Conservation (phyloP, 2,329 filamentous ascomycete species). For the Aspergillus fischeri region DNA sequence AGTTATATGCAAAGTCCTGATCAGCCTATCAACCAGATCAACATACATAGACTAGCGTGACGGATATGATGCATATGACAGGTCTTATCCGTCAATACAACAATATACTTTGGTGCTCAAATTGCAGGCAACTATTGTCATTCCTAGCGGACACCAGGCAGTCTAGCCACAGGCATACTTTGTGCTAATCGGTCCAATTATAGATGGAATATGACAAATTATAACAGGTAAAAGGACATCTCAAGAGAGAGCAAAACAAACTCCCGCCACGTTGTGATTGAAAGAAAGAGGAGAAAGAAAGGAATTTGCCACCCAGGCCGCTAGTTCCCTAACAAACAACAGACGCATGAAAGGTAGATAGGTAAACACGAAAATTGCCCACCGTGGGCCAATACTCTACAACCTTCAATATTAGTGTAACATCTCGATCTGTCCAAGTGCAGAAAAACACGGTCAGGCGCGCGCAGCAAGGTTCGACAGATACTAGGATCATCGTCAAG, state of each 20-base stretch:
- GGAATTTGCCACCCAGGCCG: not conserved
- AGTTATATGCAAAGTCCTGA: too few relatives aligned
- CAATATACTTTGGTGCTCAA: not conserved
- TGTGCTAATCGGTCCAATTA: not conserved
- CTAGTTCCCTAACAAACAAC: not conserved
- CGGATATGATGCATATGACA: not conserved
- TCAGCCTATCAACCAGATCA: too few relatives aligned
- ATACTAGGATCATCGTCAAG: not conserved
- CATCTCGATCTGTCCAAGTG: not conserved
- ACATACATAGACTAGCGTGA: not conserved
- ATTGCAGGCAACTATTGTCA: not conserved
- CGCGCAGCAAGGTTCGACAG: not conserved
- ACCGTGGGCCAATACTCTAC: not conserved
- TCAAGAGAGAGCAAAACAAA: not conserved
- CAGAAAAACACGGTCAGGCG: not conserved
- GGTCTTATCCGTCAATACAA: not conserved
- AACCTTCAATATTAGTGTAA: slow-evolving; percentile 11
- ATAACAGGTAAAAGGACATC: not conserved
- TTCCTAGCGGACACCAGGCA: not conserved
- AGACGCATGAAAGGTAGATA: slow-evolving; percentile 4
- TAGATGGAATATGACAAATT: not conserved
- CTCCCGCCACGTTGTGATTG: not conserved
- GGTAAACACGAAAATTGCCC: not conserved
- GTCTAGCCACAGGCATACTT: not conserved
- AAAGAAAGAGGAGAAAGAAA: not conserved